Conservation (phyloP, 202 grass and related monocot genomes). For the Elaeis oleifera region DNA sequence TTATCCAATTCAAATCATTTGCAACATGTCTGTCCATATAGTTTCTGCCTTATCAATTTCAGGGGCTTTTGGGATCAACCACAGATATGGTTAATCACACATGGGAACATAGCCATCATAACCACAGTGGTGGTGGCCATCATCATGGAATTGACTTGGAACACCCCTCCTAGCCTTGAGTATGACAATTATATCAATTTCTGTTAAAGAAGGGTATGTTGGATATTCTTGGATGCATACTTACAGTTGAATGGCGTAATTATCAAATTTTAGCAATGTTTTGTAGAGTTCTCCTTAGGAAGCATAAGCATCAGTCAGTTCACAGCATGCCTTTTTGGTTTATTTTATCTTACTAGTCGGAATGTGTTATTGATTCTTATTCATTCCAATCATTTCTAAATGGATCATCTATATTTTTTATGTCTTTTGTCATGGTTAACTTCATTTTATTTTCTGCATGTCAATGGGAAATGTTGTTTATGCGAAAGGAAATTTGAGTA, state of each 20-base stretch:
- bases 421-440: too few species aligned
- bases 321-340: too few species aligned
- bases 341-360: too few species aligned
- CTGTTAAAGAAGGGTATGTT: constrained; percentile 92
- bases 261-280: too few species aligned
- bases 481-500: too few species aligned
- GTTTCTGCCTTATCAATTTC: constrained; percentile 34
- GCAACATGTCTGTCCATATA: constrained; percentile 20
- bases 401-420: too few species aligned
- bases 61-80: constrained; percentile 58
- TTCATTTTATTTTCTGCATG: too few species aligned
- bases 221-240: neutral
- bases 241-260: neutral
- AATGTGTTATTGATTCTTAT: too few species aligned
- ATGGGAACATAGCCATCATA: constrained; percentile 31
- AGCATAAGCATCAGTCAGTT: too few species aligned
- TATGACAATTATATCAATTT: constrained; percentile 72
- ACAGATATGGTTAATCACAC: constrained; percentile 48
- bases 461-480: too few species aligned
- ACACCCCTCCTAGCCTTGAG: constrained; percentile 78
- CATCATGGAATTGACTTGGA: constrained; percentile 90
- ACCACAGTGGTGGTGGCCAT: constrained; percentile 44
- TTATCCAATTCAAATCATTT: constrained; percentile 5
- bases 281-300: too few species aligned
- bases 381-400: too few species aligned